phyloP scores from a whole-genome alignment of 1,139 yeast species.

The Meyerozyma sp. region DNA sequence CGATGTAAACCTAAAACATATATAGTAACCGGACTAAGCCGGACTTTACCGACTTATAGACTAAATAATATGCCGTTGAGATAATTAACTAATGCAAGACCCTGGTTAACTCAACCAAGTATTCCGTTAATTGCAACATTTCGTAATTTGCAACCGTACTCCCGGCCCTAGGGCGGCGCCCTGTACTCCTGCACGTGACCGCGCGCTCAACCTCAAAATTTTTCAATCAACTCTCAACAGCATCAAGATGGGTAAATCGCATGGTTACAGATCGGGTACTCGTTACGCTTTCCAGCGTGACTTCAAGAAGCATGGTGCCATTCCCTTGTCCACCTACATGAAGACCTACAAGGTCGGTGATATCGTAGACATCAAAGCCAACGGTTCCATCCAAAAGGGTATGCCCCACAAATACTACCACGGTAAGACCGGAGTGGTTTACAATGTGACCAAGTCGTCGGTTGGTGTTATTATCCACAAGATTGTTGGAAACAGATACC shows the following conservation, averaged over 20 bases:
- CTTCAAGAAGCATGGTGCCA: constrained; percentile 7
- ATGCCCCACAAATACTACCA: constrained; percentile 8
- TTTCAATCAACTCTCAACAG: not conserved
- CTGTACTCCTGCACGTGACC: not conserved
- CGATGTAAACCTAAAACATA: constrained; percentile 2
- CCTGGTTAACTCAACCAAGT: too few relatives aligned
- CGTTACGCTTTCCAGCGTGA: constrained; percentile 7
- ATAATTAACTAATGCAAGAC: too few relatives aligned
- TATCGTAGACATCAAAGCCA: constrained; percentile 8
- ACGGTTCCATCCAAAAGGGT: constrained; percentile 7
- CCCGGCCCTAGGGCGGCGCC: not conserved
- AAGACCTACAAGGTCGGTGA: constrained; percentile 7
- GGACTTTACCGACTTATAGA: too few relatives aligned
- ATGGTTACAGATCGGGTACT: constrained; percentile 7
- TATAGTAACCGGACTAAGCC: too few relatives aligned
- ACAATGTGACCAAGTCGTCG: constrained; percentile 7
- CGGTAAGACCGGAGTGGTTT: constrained; percentile 8
- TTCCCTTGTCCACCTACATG: constrained; percentile 7
- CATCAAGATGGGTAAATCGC: constrained; percentile 2
- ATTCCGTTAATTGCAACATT: too few relatives aligned
- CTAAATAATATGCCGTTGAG: too few relatives aligned
- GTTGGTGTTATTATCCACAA: constrained; percentile 7
- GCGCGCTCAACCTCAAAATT: not conserved
- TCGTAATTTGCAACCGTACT: too few relatives aligned
- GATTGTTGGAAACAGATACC: constrained; percentile 7